Base-by-base conservation (phyloP, 1,284 basidiomycete species). In the Pascua guehoae region DNA sequence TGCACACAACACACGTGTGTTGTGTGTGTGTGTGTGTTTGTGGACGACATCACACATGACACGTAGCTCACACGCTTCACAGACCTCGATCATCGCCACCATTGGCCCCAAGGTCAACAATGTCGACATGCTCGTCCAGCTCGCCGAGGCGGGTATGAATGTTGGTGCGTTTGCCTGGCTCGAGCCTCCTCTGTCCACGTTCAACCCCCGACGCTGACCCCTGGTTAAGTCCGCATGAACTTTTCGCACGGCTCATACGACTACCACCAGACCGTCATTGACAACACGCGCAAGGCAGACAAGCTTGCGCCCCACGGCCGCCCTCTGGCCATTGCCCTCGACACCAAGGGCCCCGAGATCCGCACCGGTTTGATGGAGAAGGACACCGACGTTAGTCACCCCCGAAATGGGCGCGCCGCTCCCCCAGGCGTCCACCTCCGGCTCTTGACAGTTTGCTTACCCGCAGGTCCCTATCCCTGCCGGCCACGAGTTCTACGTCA, bases 321-420 rank as follows among this genome's bases (percentile, higher is more conserved):
- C 55, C 94, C 96, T 24, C 84, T 99, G 50, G 96, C 96, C 54
- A 98, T 99, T 72, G 96, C 96, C 68, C 83, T 99, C 54, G 96
- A 99, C 80, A 98, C 96, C 66, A 98, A 98, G 89, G 96, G 96
- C 53, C 96, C 96, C 42, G 96, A 98, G 81, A 99, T 99, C 81
- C 88, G 96, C 68, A 98, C 96, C 47, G 96, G 96, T 67, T 73
- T 94, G 73, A 98, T 96, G 83, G 86, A 82, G 76, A 85, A 91
- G 75, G 85, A 85, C 73, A 81, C 83, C 66, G 96, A 99, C 73
- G 90, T 92, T 74, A 71, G 89, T 83, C 50, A 32, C 24, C 24
- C 24, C 24, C 24, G 24, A 32, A 32, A 32, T 32, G 24, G 24
- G 24, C 24, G 24, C 24, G 7, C 24, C 24, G 24, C 32, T 49